These are phyloP conservation scores for Penicillium sumatraense DNA, from an alignment of 2,329 filamentous ascomycete species.

Conservation along the genomic window DNA sequence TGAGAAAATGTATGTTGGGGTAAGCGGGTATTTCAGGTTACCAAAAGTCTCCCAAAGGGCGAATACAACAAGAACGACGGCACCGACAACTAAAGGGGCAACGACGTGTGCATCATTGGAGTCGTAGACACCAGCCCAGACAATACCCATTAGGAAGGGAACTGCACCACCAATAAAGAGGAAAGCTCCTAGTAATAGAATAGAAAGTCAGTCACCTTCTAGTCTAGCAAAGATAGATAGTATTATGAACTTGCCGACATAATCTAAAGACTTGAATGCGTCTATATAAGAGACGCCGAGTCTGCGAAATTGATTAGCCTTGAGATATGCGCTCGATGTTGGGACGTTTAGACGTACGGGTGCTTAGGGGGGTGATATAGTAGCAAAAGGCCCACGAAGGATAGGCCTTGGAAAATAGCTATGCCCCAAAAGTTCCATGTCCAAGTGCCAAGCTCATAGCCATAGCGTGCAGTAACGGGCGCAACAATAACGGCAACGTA, in stretches of 20 bases:
- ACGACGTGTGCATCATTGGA: constrained; percentile 45
- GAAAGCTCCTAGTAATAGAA: constrained; percentile 33
- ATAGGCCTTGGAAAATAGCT: constrained; percentile 50
- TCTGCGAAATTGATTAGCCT: constrained; percentile 29
- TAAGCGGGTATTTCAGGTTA: constrained; percentile 46
- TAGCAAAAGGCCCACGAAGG: constrained; percentile 49
- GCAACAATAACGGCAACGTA: constrained; percentile 53
- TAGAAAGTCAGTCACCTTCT: too few species aligned
- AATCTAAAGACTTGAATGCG: constrained; percentile 45
- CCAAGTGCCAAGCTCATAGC: constrained; percentile 45
- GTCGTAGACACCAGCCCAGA: constrained; percentile 43
- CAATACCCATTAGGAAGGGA: constrained; percentile 47
- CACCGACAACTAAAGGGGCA: constrained; percentile 42
- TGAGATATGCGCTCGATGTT: not conserved
- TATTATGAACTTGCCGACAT: constrained; percentile 33
- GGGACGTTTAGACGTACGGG: constrained; percentile 32
- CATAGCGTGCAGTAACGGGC: constrained; percentile 52
- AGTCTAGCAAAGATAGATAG: too few species aligned
- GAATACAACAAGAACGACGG: constrained; percentile 40
- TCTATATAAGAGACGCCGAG: constrained; percentile 39
- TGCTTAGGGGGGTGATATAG: constrained; percentile 48
- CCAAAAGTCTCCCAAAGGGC: constrained; percentile 47
- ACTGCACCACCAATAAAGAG: constrained; percentile 43
- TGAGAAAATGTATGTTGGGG: constrained; percentile 53
- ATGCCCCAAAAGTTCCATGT: constrained; percentile 53